Conservation (phyloP, 805 yeast genomes). For the Scheffersomyces coipomensis region DNA sequence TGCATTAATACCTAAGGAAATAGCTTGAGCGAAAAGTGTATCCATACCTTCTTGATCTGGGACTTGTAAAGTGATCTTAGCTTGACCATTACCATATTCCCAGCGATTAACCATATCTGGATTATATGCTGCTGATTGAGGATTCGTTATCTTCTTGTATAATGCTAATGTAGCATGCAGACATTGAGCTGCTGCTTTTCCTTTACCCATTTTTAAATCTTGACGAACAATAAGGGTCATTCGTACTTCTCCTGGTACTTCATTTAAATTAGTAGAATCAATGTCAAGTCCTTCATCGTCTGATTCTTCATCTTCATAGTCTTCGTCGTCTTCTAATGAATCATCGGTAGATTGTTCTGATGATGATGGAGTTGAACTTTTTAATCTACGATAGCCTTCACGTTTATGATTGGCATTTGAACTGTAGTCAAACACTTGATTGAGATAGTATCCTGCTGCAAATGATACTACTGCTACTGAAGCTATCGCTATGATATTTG, state of each 20-base stretch:
- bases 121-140: constrained; percentile 53
- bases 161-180: constrained; percentile 96
- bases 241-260: constrained; percentile 73
- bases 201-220: constrained; percentile 89
- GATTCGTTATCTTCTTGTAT: constrained; percentile 63
- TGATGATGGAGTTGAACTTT: not conserved
- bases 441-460: constrained; percentile 31
- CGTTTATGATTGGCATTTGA: not conserved
- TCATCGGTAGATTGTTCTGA: not conserved
- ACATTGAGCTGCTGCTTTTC: constrained; percentile 97
- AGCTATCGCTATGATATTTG: constrained; percentile 9
- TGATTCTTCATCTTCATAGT: constrained; percentile 36
- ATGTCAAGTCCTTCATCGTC: constrained; percentile 56
- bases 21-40: constrained; percentile 74
- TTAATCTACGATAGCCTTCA: not conserved
- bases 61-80: constrained; percentile 84
- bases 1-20: constrained; percentile 74
- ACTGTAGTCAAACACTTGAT: constrained; percentile 6
- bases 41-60: constrained; percentile 71
- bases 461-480: constrained; percentile 37
- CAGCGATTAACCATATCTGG: constrained; percentile 69
- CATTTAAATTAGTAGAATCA: constrained; percentile 59
- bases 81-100: constrained; percentile 81
- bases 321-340: constrained; percentile 21
- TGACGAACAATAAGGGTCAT: constrained; percentile 88